Evolutionary conservation across 1,139 yeast genomes (phyloP), one percentile per base, ranked within the genome.

Genomic region (Taphrina populina): DNA sequence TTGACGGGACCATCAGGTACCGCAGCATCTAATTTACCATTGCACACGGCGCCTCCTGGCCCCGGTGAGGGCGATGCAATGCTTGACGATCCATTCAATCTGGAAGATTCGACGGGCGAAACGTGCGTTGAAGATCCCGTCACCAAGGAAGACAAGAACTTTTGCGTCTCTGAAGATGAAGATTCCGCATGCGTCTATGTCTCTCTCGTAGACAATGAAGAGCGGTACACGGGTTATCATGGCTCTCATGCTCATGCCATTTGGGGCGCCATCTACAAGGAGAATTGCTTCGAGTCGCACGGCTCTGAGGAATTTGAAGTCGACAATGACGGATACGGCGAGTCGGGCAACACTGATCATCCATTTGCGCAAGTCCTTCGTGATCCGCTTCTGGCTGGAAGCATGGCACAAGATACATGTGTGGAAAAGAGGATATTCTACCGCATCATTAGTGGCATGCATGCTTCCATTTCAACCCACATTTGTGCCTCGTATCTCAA

Each of bases 381-480:
- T n/a, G 54, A 49, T 39, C 54, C 54, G 13, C 39, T 49, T 17
- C 13, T 15, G 26, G 37, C 54, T 11, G 54, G 36, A 13, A 45
- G 39, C 11, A 46, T 34, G 26, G 33, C 74, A 27, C 56, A 52
- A n/a, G 56, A 52, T 15, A 43, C 83, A 78, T 36, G 77, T 68
- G 69, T 76, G 10, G 97, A 94, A 65, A 92, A 90, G 72, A 82
- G 88, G 63, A 80, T 88, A 41, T 94, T 94, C 66, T 90, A 84
- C 71, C 78, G 95, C 62, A 72, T 94, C 57, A 76, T 94, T 17
- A 83, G 95, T 44, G 99, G 99, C 1, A 79, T 94, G 84, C 99
- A 94, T 69, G 88, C 96, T 1, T 87, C 96, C 3, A 88, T 94
- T 61, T 94, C 95, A 7, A 88, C 95, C 1, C 99, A 94, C 70